A percentile compares a stretch with the other conserved stretches of the same genome.
phyloP scores from a whole-genome alignment of 352 stramenopile species.

The Aphanomyces invadans region DNA sequence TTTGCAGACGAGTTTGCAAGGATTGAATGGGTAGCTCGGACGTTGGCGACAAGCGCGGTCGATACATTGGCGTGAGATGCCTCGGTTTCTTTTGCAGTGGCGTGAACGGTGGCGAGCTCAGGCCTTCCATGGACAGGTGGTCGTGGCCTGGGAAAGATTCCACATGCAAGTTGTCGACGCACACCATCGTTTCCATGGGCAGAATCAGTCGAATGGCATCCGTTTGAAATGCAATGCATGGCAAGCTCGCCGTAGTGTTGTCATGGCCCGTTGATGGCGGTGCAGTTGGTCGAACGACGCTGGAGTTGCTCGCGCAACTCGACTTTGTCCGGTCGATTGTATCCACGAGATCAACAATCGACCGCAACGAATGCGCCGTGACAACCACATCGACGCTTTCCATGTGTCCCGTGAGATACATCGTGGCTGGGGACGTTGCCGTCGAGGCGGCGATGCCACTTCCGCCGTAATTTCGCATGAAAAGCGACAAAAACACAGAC shows the following conservation, averaged over 20 bases:
- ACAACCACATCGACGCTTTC: conserved; percentile 1
- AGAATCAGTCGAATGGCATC: conserved; percentile 1
- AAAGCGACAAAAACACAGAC: not conserved
- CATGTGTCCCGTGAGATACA: not conserved
- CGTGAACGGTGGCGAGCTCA: conserved; percentile 10
- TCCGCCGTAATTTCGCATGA: conserved; percentile 2
- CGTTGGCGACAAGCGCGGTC: not conserved
- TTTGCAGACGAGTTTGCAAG: not conserved
- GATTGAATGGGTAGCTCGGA: not conserved
- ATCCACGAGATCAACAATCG: not conserved
- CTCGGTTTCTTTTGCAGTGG: not conserved
- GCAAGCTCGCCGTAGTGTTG: not conserved
- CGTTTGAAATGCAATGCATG: not conserved
- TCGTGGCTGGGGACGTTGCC: not conserved
- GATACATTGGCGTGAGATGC: too few relatives aligned
- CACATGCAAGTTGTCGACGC: not conserved
- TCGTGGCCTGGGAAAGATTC: not conserved
- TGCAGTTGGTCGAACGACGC: not conserved
- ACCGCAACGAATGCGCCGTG: not conserved
- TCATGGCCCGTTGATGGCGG: not conserved
- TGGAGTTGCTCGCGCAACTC: too few relatives aligned
- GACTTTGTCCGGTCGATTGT: too few relatives aligned
- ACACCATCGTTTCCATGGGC: not conserved
- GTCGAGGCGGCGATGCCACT: not conserved
- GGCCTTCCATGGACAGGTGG: not conserved